These are phyloP conservation scores for Kodamaea hsintzibuensis DNA, from an alignment of 805 yeast genomes.

Conservation along the genomic window DNA sequence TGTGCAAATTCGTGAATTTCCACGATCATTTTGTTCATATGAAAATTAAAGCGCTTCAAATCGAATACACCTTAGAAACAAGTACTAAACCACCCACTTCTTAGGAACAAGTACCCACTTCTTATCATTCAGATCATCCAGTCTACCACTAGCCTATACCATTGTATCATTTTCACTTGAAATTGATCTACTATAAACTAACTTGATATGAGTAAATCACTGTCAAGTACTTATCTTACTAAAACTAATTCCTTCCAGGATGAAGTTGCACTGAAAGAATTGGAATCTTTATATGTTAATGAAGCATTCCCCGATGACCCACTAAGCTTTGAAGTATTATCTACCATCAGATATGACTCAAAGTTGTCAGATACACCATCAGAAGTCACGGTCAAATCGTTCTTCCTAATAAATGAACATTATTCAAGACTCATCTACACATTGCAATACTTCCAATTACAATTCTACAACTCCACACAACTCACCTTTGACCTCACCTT, in stretches of 20 bases:
- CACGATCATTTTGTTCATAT: background rate
- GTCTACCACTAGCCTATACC: background rate
- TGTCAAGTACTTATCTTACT: background rate
- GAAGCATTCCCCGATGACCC: constrained; percentile 14
- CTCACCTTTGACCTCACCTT: constrained; percentile 47
- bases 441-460: constrained; percentile 47
- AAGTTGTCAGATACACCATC: constrained; percentile 29
- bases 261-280: constrained; percentile 3
- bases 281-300: constrained; percentile 7
- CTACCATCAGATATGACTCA: constrained; percentile 81
- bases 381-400: constrained; percentile 25
- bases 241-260: background rate
- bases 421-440: constrained; percentile 57
- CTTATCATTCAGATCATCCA: no score
- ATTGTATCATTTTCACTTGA: background rate
- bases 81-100: no score
- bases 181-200: no score
- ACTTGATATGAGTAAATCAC: background rate
- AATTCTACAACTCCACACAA: constrained; percentile 17
- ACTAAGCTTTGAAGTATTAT: constrained; percentile 54
- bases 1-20: no score
- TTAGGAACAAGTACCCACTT: no score
- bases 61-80: no score
- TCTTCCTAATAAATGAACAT: constrained; percentile 68
- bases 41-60: background rate